These are phyloP conservation scores for Amanita phalloides DNA, from an alignment of 768 basidiomycete species.

Conservation along the genomic window DNA sequence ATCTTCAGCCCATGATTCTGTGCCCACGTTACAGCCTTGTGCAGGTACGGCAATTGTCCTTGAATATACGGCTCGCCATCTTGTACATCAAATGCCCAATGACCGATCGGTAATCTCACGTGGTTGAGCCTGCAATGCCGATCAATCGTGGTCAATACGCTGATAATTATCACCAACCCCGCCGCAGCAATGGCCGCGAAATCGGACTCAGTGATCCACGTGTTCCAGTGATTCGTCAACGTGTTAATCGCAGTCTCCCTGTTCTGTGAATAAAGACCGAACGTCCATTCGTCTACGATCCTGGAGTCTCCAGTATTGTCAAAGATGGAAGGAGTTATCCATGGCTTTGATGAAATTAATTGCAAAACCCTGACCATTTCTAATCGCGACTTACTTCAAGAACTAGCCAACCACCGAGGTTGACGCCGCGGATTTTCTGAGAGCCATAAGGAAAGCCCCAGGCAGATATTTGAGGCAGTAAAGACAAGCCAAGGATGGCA, in stretches of 20 bases:
- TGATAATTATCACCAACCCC: slow-evolving; percentile 33
- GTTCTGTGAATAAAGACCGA: slow-evolving; percentile 47
- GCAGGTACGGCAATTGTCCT: slow-evolving; percentile 64
- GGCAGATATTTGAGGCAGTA: slow-evolving; percentile 14
- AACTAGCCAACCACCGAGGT: slow-evolving; percentile 56
- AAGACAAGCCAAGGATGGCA: slow-evolving; percentile 9
- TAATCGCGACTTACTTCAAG: slow-evolving; percentile 24
- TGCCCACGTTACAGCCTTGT: slow-evolving; percentile 64
- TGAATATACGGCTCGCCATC: slow-evolving; percentile 70
- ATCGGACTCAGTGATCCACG: slow-evolving; percentile 79
- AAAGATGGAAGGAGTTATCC: slow-evolving; percentile 72
- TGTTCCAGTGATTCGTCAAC: slow-evolving; percentile 65
- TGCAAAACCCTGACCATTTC: slow-evolving; percentile 3
- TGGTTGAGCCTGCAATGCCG: slow-evolving; percentile 55
- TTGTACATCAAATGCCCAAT: slow-evolving; percentile 81
- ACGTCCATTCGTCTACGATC: slow-evolving; percentile 75
- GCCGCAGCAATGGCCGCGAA: slow-evolving; percentile 66
- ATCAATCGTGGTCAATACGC: neutral
- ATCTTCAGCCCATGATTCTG: slow-evolving; percentile 61
- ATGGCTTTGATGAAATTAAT: slow-evolving; percentile 34
- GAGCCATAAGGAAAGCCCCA: slow-evolving; percentile 65
- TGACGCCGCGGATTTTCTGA: slow-evolving; percentile 72
- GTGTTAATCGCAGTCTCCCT: slow-evolving; percentile 32
- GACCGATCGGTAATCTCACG: slow-evolving; percentile 79
- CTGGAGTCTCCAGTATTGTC: slow-evolving; percentile 46